These are phyloP conservation scores for Uncinocarpus reesii DNA, from an alignment of 2,329 filamentous ascomycete species.

Conservation along the genomic window DNA sequence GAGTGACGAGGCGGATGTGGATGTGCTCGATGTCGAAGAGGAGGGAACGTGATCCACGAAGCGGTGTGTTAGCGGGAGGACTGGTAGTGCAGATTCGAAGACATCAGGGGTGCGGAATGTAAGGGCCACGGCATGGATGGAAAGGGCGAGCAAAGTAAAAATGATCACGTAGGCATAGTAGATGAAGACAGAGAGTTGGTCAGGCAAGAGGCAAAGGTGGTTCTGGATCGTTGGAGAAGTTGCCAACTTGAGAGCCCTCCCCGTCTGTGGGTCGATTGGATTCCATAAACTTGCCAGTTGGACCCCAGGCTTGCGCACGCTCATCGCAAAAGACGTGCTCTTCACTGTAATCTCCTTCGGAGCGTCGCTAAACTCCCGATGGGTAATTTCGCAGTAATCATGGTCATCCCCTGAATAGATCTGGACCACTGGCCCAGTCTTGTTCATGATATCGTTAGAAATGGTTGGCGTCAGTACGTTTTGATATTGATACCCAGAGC, in stretches of 20 bases:
- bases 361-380: conserved; percentile 55
- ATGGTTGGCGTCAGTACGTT: conserved; percentile 75
- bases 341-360: conserved; percentile 86
- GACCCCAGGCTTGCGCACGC: conserved; percentile 77
- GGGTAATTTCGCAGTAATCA: conserved; percentile 87
- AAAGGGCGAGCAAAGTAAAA: conserved; percentile 42
- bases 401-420: conserved; percentile 96
- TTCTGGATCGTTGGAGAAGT: conserved; percentile 63
- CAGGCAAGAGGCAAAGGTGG: conserved; percentile 80
- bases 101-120: conserved; percentile 20
- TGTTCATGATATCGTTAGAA: conserved; percentile 63
- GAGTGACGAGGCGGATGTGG: conserved; percentile 13
- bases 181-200: conserved; percentile 75
- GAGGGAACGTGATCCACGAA: conserved; percentile 20
- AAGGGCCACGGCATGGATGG: conserved; percentile 34
- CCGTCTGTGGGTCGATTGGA: conserved; percentile 54
- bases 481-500: conserved; percentile 85
- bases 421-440: conserved; percentile 62
- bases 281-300: conserved; percentile 86
- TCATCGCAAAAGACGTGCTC: conserved; percentile 92
- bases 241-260: conserved; percentile 23
- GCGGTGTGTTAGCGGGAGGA: conserved; percentile 25
- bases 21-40: conserved; percentile 26
- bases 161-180: conserved; percentile 58
- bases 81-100: conserved; percentile 15